Evolutionary conservation across 73 alveolate species (phyloP), one percentile per base, ranked within the genome.

Genomic region (Halteria grandinella): DNA sequence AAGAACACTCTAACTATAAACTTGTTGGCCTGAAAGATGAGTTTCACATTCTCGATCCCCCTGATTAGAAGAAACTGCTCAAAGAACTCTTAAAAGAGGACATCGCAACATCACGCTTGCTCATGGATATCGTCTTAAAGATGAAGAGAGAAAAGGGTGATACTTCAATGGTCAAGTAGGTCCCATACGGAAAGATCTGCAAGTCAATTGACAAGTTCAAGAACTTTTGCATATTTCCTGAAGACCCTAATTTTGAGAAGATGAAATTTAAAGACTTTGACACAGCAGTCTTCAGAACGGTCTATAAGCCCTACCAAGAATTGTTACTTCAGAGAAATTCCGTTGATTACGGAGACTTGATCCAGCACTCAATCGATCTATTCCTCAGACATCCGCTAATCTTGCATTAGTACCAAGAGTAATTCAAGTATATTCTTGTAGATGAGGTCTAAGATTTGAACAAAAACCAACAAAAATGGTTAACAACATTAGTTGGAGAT

Each of bases 371-470:
- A 0, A 57, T 66, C 4, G 8, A 50, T 40, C 18, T 89, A 34
- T 55, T 63, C 34, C 47, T 34, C 40, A 25, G 55, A 5, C 45
- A 83, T 43, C 89, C 80, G 47, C 24, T 80, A 29, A 2, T 72
- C 8, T 11, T 81, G 5, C 40, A 52, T 1, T 50, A 48, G 34
- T 55, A 76, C 48, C 58, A 72, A 70, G 11, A 40, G 15, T 29
- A 31, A 24, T 86, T 60, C 69, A 32, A 80, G 36, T 90, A 86
- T 74, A 64, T 90, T 52, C 60, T 90, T 53, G 87, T 90, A 25
- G 97, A 90, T 79, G 97, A 90, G 78, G 82, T 48, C 60, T 89
- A 90, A 72, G 97, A 90, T 54, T 66, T 91, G 21, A 90, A 90
- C 73, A 50, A 66, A 21, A 63, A 80, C 8, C 91, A 90, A 75